Conservation (phyloP, 2,329 filamentous ascomycete species). For the Verticillium longisporum region DNA sequence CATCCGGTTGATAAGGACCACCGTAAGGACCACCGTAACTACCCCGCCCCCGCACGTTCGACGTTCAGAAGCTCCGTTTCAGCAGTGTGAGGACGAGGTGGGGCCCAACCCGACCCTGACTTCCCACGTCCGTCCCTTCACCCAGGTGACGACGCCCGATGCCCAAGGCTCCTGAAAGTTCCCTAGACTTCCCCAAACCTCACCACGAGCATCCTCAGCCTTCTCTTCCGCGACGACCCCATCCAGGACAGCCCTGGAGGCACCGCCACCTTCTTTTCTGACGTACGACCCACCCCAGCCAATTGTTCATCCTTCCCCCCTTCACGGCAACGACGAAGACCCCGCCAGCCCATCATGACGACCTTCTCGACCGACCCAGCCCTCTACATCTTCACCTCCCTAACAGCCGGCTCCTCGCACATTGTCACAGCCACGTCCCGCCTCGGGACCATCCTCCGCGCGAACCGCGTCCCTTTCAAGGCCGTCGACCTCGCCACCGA, state of each 20-base stretch:
- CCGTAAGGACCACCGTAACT: neutral
- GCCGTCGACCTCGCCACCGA: slow-evolving; percentile 88
- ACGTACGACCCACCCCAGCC: too few species aligned
- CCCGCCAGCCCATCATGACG: slow-evolving; percentile 9
- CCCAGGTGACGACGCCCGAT: neutral
- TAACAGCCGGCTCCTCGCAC: slow-evolving; percentile 91
- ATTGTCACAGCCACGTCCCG: slow-evolving; percentile 94
- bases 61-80: neutral
- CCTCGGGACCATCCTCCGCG: slow-evolving; percentile 91
- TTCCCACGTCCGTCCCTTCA: too few species aligned
- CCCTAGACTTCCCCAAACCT: neutral
- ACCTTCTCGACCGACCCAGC: slow-evolving; percentile 55
- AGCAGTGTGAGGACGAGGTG: neutral
- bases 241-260: neutral
- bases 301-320: neutral
- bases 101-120: neutral
- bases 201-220: neutral
- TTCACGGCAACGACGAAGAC: neutral
- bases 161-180: neutral
- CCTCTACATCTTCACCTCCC: slow-evolving; percentile 92
- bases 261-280: neutral
- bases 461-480: slow-evolving; percentile 90
- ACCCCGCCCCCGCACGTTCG: neutral
- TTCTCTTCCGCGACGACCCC: neutral
- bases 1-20: too few species aligned